Evolutionary conservation across 768 basidiomycete genomes (phyloP), one percentile per base, ranked within the genome.

Genomic region (Podaxis sp.): DNA sequence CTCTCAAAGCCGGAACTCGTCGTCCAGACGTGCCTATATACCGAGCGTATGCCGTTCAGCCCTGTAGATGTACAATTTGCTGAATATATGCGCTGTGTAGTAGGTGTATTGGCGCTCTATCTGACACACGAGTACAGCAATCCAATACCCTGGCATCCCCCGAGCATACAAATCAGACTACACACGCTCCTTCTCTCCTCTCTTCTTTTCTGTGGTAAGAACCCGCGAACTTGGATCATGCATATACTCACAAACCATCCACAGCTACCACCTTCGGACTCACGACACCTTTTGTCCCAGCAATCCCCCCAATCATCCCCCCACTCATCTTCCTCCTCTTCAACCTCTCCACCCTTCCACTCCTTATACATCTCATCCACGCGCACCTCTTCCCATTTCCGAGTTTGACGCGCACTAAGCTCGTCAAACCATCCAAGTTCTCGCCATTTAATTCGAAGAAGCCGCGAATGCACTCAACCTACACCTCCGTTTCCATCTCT

Each of bases 281-380:
- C 30, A 28, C 33, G 15, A 11, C 60, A 20, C 53, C 60, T 30
- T 55, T 56, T 17, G 41, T 62, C 33, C 44, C 26, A 17, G 36
- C 46, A 13, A 46, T 62, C 12, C 60, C 53, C n/a, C 0, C 40
- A n/a, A 20, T 55, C 15, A 37, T 56, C 41, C 53, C 60, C 17
- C 60, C 60, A 15, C 60, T 62, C 28, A 17, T 62, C 40, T 62
- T 62, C 30, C 40, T 62, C n/a, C 40, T 62, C 28, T 55, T 55
- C 26, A 62, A 44, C 20, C 60, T 62, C 41, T 54, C 60, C 30
- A 48, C 53, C 20, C 41, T 62, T 11, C 60, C 60, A 11, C 30
- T 62, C 20, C 52, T 62, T 28, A 30, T 30, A 17, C 53, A 62
- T 28, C 28, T 49, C 41, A 54, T 56, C 30, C 51, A 53, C 20